phyloP scores from a whole-genome alignment of 2,329 filamentous ascomycete species.

The Xylaria sp. region DNA sequence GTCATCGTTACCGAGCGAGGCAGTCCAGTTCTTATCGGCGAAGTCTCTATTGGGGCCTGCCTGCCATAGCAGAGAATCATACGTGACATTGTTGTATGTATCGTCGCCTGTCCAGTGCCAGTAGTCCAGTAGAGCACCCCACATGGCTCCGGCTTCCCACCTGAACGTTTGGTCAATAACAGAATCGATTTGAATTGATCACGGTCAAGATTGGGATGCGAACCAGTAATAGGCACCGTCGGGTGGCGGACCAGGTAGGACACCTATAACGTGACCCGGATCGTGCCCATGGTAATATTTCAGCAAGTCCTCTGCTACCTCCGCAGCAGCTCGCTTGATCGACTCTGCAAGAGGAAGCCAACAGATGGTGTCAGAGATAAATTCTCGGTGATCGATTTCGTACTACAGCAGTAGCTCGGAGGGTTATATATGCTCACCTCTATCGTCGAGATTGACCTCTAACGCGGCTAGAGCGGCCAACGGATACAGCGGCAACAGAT shows the following conservation, averaged over 20 bases:
- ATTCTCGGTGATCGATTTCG: background rate
- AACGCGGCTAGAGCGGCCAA: slow-evolving; percentile 44
- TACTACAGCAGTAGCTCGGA: background rate
- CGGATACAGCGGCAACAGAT: slow-evolving; percentile 42
- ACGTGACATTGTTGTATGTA: slow-evolving; percentile 60
- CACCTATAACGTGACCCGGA: slow-evolving; percentile 56
- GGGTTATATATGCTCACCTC: slow-evolving; percentile 39
- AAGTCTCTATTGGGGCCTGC: slow-evolving; percentile 57
- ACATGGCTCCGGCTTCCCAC: slow-evolving; percentile 66
- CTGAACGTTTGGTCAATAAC: slow-evolving; percentile 47
- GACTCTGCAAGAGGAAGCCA: slow-evolving; percentile 39
- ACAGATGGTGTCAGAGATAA: slow-evolving; percentile 8
- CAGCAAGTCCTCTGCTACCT: slow-evolving; percentile 46
- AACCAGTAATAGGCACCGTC: slow-evolving; percentile 47
- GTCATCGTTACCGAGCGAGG: slow-evolving; percentile 62
- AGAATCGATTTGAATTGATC: background rate
- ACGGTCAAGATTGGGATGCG: slow-evolving; percentile 6
- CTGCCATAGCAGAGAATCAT: slow-evolving; percentile 57
- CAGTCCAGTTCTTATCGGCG: slow-evolving; percentile 57
- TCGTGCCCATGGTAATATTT: slow-evolving; percentile 45
- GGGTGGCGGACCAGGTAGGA: slow-evolving; percentile 46
- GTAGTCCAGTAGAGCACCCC: slow-evolving; percentile 64
- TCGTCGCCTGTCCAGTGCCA: slow-evolving; percentile 65
- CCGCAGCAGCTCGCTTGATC: slow-evolving; percentile 43
- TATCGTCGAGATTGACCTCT: slow-evolving; percentile 44